phyloP scores from a whole-genome alignment of 140 eudicot species.

The Flaveria floridana region DNA sequence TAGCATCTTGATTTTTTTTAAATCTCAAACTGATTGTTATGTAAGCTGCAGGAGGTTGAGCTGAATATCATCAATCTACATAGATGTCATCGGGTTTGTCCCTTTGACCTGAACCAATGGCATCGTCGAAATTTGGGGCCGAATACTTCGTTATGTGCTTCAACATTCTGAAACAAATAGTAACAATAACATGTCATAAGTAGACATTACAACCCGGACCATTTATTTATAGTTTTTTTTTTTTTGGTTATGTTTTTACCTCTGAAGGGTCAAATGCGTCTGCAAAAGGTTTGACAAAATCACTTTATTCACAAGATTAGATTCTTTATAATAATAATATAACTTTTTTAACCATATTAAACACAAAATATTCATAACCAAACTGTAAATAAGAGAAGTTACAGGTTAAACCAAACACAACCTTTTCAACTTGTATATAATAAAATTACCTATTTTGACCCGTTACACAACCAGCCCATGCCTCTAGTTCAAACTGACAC shows the following conservation, averaged over 20 bases:
- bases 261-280: background rate
- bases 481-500: background rate
- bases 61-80: constrained; percentile 46
- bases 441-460: background rate
- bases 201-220: background rate
- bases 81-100: constrained; percentile 61
- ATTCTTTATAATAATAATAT: background rate
- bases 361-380: background rate
- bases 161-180: constrained; percentile 57
- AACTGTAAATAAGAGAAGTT: background rate
- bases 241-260: background rate
- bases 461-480: background rate
- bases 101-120: constrained; percentile 35
- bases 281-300: background rate
- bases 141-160: constrained; percentile 55
- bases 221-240: background rate
- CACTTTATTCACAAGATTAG: constrained; percentile 1
- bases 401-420: background rate
- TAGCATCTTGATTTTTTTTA: constrained; percentile 7
- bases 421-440: background rate
- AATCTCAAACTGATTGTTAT: constrained; percentile 22
- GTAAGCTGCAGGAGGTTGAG: background rate
- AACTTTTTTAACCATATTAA: background rate
- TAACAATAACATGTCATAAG: constrained; percentile 13
- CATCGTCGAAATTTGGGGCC: constrained; percentile 35